Percentiles rank a stretch among this genome's conserved stretches.
Conservation (phyloP, 2,329 filamentous ascomycete genomes). For the Trichophaea hybrida region DNA sequence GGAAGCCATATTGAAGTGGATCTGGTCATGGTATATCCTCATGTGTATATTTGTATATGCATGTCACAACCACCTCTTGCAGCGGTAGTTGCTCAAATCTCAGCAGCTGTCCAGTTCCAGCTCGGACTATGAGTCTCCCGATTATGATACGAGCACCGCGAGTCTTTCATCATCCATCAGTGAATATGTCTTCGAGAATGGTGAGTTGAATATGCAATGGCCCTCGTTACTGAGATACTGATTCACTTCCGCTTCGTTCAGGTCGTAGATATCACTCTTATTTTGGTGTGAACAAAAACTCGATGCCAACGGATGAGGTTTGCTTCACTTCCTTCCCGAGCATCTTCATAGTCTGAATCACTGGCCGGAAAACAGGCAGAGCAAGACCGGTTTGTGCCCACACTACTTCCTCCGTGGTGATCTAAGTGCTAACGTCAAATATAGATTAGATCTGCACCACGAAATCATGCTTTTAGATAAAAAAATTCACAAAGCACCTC, state of each 20-base stretch:
- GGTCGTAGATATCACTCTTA: slow-evolving; percentile 13
- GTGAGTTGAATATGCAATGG: neutral
- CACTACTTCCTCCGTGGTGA: slow-evolving; percentile 27
- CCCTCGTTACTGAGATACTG: neutral
- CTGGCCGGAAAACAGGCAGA: neutral
- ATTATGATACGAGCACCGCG: neutral
- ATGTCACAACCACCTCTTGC: no score
- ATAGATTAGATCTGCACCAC: neutral
- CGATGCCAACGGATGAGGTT: slow-evolving; percentile 17
- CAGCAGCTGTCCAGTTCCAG: no score
- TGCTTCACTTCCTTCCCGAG: neutral
- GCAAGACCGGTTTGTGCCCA: slow-evolving; percentile 32
- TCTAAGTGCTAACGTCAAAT: neutral
- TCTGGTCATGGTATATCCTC: no score
- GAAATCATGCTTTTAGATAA: neutral
- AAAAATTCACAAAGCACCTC: neutral
- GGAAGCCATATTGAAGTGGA: no score
- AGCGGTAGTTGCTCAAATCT: no score
- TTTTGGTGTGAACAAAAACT: slow-evolving; percentile 12
- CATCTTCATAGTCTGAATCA: neutral
- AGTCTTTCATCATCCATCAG: neutral
- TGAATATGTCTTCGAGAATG: slow-evolving; percentile 4
- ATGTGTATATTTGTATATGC: no score
- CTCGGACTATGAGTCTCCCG: no score
- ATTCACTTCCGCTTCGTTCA: neutral